Conservation (phyloP, 495 filamentous ascomycete species). For the Hypomontagnella monticulosa region DNA sequence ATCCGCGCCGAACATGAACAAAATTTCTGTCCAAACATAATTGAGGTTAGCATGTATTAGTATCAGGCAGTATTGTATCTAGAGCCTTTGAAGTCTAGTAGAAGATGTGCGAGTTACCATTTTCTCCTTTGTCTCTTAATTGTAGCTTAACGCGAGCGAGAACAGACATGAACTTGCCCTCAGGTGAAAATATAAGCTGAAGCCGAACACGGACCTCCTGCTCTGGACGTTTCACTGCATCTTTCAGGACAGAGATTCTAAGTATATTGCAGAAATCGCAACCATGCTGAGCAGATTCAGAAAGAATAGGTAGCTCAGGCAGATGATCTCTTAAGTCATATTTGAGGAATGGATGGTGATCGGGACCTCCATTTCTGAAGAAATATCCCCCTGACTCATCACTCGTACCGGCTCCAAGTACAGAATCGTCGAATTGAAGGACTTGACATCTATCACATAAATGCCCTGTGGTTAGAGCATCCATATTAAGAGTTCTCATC, state of each 20-base stretch:
- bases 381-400: conserved; percentile 3
- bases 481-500: too few relatives aligned
- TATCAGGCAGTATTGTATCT: too few relatives aligned
- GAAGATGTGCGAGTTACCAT: too few relatives aligned
- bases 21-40: too few relatives aligned
- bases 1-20: too few relatives aligned
- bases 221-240: not conserved
- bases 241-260: not conserved
- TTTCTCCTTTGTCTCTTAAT: not conserved
- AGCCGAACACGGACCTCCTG: conserved; percentile 6
- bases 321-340: conserved; percentile 2
- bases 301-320: not conserved
- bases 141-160: conserved; percentile 2
- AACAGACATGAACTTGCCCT: conserved; percentile 11
- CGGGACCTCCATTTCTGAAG: not conserved
- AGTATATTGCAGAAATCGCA: conserved; percentile 3
- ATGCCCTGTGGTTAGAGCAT: not conserved
- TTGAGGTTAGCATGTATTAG: too few relatives aligned
- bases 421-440: conserved; percentile 8
- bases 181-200: conserved; percentile 9
- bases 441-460: conserved; percentile 6
- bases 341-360: not conserved
- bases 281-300: not conserved
- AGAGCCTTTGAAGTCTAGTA: not conserved
- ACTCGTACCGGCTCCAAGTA: not conserved